Conservation (phyloP, 2,329 filamentous ascomycete species). For the Endoconidiophora laricicola region DNA sequence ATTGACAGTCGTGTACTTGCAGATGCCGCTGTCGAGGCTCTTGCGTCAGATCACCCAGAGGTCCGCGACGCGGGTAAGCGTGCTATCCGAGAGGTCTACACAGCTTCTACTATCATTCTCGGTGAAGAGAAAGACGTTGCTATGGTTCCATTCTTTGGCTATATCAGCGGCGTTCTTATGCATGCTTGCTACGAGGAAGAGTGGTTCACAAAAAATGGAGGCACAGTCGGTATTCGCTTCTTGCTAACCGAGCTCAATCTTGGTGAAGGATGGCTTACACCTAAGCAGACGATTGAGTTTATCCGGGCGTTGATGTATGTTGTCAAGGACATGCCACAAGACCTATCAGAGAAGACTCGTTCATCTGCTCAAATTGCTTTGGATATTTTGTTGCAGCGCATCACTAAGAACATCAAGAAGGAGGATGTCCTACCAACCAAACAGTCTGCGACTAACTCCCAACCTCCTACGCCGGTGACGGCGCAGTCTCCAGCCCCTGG, state of each 20-base stretch:
- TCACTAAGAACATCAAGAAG: conserved; percentile 64
- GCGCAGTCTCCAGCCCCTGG: conserved; percentile 21
- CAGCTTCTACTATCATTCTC: conserved; percentile 62
- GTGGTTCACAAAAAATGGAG: conserved; percentile 95
- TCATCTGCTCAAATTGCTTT: conserved; percentile 69
- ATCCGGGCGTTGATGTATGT: conserved; percentile 88
- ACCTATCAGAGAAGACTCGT: conserved; percentile 79
- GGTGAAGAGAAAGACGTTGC: conserved; percentile 56
- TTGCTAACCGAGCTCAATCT: conserved; percentile 72
- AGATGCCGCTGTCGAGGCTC: conserved; percentile 76
- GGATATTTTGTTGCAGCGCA: conserved; percentile 59
- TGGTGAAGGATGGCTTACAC: conserved; percentile 65
- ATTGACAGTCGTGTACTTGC: conserved; percentile 77
- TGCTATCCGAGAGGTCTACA: conserved; percentile 62
- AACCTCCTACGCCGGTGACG: conserved; percentile 1
- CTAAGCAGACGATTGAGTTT: conserved; percentile 65
- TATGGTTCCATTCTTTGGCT: conserved; percentile 67
- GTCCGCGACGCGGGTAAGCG: conserved; percentile 72
- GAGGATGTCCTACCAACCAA: conserved; percentile 46
- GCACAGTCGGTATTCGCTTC: conserved; percentile 76
- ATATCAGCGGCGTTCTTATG: conserved; percentile 69
- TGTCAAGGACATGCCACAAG: conserved; percentile 93
- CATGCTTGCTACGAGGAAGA: conserved; percentile 96
- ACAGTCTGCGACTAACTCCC: conserved; percentile 14
- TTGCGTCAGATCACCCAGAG: conserved; percentile 67